phyloP scores from a whole-genome alignment of 257 asterid species.

The Schizonepeta tenuifolia region DNA sequence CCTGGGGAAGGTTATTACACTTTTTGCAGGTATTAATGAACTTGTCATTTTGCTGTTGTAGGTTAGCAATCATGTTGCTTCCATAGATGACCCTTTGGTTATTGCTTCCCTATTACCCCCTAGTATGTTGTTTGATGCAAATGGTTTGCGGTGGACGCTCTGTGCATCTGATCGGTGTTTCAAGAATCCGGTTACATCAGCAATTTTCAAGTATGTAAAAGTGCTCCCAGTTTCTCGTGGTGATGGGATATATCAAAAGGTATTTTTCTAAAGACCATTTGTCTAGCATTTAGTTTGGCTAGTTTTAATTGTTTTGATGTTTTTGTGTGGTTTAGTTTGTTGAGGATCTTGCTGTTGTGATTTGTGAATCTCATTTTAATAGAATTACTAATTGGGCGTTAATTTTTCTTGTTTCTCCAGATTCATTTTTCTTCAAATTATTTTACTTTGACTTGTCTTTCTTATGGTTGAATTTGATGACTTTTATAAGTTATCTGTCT shows the following conservation, averaged over 20 bases:
- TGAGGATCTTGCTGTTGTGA: conserved; percentile 11
- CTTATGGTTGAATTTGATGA: conserved; percentile 7
- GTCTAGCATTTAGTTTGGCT: conserved; percentile 5
- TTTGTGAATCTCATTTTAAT: neutral
- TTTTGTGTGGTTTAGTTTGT: conserved; percentile 7
- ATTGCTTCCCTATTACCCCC: conserved; percentile 84
- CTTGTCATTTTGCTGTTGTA: conserved; percentile 44
- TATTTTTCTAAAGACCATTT: conserved; percentile 29
- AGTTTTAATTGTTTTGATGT: conserved; percentile 2
- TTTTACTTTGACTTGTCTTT: neutral
- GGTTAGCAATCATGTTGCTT: conserved; percentile 96
- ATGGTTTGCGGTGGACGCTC: conserved; percentile 81
- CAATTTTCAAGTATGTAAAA: conserved; percentile 82
- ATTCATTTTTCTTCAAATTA: neutral
- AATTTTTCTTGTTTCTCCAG: neutral
- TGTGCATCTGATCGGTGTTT: conserved; percentile 98
- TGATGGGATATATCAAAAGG: conserved; percentile 91
- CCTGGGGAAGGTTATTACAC: conserved; percentile 58
- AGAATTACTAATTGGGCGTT: conserved; percentile 4
- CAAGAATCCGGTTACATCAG: conserved; percentile 73
- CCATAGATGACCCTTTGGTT: conserved; percentile 88
- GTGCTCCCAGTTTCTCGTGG: conserved; percentile 93
- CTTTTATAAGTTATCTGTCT: neutral
- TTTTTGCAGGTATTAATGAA: conserved; percentile 74
- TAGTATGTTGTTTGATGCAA: conserved; percentile 70